A percentile compares a stretch with the other conserved stretches of the same genome.
Evolutionary conservation across 2,329 filamentous ascomycete genomes (phyloP).

Genomic region (Tolypocladium cylindrosporum): DNA sequence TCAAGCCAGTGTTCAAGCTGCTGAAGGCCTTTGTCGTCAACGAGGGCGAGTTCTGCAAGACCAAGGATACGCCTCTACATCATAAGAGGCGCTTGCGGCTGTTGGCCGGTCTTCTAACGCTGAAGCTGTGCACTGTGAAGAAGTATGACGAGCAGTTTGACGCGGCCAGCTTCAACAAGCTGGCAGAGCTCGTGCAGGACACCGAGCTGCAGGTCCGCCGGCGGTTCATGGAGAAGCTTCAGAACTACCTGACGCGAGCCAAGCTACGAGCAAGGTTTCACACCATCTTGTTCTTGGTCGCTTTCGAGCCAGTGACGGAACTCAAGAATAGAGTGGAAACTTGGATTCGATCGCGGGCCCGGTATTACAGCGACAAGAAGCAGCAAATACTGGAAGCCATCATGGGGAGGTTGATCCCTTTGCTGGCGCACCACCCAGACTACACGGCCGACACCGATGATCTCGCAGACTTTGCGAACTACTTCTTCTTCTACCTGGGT

Average conservation of each 20-base stretch:
- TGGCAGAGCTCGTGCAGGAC: conserved; percentile 78
- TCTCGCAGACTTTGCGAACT: conserved; percentile 72
- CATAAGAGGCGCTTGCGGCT: conserved; percentile 78
- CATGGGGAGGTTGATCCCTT: conserved; percentile 72
- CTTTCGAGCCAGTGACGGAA: conserved; percentile 72
- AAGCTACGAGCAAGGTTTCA: conserved; percentile 71
- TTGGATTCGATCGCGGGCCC: conserved; percentile 78
- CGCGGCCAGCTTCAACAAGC: conserved; percentile 65
- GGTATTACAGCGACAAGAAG: conserved; percentile 47
- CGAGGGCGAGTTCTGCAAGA: conserved; percentile 72
- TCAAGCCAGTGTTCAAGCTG: conserved; percentile 64
- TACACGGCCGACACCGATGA: conserved; percentile 59
- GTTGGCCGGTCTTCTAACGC: conserved; percentile 64
- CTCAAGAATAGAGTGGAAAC: conserved; percentile 70
- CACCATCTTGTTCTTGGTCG: conserved; percentile 78
- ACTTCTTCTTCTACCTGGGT: conserved; percentile 81
- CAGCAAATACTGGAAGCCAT: conserved; percentile 66
- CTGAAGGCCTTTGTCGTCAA: conserved; percentile 66
- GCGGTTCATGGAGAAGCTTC: conserved; percentile 73
- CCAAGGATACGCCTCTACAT: conserved; percentile 61
- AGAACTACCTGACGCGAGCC: conserved; percentile 75
- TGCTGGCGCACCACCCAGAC: conserved; percentile 91
- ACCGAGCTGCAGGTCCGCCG: conserved; percentile 61
- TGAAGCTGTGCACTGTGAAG: conserved; percentile 76
- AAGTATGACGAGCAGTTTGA: conserved; percentile 67